Evolutionary conservation across 495 filamentous ascomycete genomes (phyloP), one percentile per base, ranked within the genome.

Genomic region (Pseudotulostoma volvatum): DNA sequence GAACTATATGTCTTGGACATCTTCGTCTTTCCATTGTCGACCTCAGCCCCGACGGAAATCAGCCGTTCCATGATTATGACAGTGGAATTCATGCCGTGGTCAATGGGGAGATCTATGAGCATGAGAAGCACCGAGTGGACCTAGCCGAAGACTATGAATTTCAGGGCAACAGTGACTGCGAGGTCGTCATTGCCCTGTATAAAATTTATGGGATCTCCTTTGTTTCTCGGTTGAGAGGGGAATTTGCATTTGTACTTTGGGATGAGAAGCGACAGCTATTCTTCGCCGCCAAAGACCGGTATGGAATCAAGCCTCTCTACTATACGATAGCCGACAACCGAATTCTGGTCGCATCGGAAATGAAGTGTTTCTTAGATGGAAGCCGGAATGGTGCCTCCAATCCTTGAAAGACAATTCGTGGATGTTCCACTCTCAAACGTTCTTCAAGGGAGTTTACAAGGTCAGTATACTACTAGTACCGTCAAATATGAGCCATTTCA

Each of bases 101-200:
- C 38, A 73, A 72, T 39, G 70, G 70, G 39, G 70, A 73, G 45
- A 51, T 74, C 28, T 74, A 73, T 46, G 63, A 67, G 44, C 42
- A 65, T 36, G 60, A 68, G 13, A 37, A 46, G 8, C 49, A 68
- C n/a, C 60, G 61, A 2, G 38, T 33, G 1, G 37, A 57, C 11
- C 48, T 66, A 18, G 44, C 44, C 18, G 14, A 42, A 5, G 42
- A 56, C 15, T 68, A 65, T 46, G n/a, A 44, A 0, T 73, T 71
- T 46, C 44, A 52, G 17, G 49, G 61, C 3, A 41, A 45, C 17
- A 54, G 53, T 31, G 67, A 73, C 43, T 60, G 60, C 30, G 67
- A 73, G 40, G 51, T 70, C 8, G 59, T 70, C 11, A 40, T 71
- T 18, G 69, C 67, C 0, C 56, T 72, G 8, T 74, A 71, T 45